A percentile compares a stretch with the other conserved stretches of the same genome.
These are phyloP conservation scores for Phytopythium vexans DNA, from an alignment of 352 stramenopile species.

Conservation along the genomic window DNA sequence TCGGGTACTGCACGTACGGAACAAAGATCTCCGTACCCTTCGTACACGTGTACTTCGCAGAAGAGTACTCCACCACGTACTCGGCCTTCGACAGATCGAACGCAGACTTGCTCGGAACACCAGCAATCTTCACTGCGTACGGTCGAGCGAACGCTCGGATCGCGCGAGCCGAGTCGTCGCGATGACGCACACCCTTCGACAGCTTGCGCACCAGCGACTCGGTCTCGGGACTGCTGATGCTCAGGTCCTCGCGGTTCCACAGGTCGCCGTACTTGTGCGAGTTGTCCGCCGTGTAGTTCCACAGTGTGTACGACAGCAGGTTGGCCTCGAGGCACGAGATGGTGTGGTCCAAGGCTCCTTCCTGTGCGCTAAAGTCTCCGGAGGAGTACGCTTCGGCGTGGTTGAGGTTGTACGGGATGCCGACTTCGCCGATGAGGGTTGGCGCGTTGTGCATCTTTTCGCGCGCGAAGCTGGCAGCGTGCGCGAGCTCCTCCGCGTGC, in stretches of 20 bases:
- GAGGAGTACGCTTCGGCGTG: constrained; percentile 33
- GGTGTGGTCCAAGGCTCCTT: constrained; percentile 63
- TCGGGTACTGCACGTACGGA: constrained; percentile 69
- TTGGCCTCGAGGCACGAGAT: constrained; percentile 59
- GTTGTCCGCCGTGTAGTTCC: constrained; percentile 87
- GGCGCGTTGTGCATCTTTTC: constrained; percentile 38
- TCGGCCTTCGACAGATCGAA: constrained; percentile 46
- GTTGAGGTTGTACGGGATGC: constrained; percentile 72
- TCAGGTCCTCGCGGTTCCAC: constrained; percentile 88
- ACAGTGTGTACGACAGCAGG: constrained; percentile 84
- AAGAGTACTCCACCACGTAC: constrained; percentile 62
- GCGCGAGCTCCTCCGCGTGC: constrained; percentile 11
- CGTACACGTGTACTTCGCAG: constrained; percentile 24
- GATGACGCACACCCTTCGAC: constrained; percentile 27
- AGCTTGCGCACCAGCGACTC: background rate
- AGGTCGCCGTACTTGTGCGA: constrained; percentile 71
- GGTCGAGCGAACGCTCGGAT: constrained; percentile 65
- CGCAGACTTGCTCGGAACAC: constrained; percentile 49
- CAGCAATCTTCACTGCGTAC: constrained; percentile 63
- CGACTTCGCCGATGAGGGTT: constrained; percentile 65
- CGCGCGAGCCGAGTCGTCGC: constrained; percentile 38
- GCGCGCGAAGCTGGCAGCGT: constrained; percentile 6
- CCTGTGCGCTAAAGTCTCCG: constrained; percentile 41
- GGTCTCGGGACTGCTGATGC: constrained; percentile 53
- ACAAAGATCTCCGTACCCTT: constrained; percentile 65